Conservation (phyloP, 2,329 filamentous ascomycete genomes). For the Colletotrichum sp. region DNA sequence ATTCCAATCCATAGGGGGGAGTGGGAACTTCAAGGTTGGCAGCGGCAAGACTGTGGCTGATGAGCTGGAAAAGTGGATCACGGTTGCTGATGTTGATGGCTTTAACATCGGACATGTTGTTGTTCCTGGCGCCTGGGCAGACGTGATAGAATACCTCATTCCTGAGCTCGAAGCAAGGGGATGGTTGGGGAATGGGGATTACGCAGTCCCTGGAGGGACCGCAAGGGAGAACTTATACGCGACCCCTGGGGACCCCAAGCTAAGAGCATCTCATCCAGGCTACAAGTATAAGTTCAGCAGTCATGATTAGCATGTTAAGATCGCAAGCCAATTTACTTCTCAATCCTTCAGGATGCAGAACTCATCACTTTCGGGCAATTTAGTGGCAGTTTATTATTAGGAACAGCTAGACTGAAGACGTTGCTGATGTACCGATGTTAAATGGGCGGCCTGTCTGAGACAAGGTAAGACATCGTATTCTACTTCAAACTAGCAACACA, state of each 20-base stretch:
- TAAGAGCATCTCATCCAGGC: not conserved
- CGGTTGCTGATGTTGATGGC: not conserved
- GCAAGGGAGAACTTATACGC: not conserved
- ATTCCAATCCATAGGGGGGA: conserved; percentile 4
- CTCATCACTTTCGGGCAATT: not conserved
- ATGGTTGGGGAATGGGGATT: not conserved
- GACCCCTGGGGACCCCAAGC: not conserved
- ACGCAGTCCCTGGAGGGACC: not conserved
- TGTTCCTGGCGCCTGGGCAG: not conserved
- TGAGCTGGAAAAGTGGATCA: conserved; percentile 1
- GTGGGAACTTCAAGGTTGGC: not conserved
- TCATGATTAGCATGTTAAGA: not conserved
- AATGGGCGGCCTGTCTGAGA: not conserved
- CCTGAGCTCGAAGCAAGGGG: not conserved
- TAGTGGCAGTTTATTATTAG: not conserved
- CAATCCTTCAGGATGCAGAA: not conserved
- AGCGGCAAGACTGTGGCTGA: conserved; percentile 13
- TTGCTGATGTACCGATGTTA: not conserved
- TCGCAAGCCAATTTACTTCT: not conserved
- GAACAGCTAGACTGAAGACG: not conserved
- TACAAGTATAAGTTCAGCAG: not conserved
- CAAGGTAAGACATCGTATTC: not conserved
- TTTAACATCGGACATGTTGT: conserved; percentile 26
- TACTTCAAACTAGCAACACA: not conserved
- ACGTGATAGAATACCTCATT: conserved; percentile 1